Percentiles rank a stretch among this genome's conserved stretches.
Evolutionary conservation across 768 basidiomycete species (phyloP).

Genomic region (Mycena polygramma): DNA sequence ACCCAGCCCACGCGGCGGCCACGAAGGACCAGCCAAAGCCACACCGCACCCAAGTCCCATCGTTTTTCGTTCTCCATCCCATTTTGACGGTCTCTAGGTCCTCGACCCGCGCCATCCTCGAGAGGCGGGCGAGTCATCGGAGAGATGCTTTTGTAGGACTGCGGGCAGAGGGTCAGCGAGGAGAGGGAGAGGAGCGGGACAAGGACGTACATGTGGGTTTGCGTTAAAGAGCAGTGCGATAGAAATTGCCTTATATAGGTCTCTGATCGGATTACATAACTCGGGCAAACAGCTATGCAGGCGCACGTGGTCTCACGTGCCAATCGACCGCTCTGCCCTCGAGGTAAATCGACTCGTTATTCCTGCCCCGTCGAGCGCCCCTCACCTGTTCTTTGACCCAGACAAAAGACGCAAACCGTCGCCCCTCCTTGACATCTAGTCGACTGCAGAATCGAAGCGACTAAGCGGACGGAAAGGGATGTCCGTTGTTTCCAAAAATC

Average conservation of each 20-base stretch:
- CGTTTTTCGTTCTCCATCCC: slow-evolving; percentile 76
- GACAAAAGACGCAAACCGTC: slow-evolving; percentile 26
- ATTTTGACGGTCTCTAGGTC: slow-evolving; percentile 90
- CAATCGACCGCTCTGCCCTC: too few relatives aligned
- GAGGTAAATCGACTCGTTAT: too few relatives aligned
- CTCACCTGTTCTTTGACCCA: background rate
- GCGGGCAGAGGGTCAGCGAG: slow-evolving; percentile 36
- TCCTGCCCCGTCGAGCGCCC: too few relatives aligned
- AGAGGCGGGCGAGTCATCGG: slow-evolving; percentile 81
- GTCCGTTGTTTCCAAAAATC: slow-evolving; percentile 93
- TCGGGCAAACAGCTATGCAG: background rate
- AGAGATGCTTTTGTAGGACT: slow-evolving; percentile 93
- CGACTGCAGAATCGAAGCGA: slow-evolving; percentile 39
- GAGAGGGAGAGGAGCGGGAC: background rate
- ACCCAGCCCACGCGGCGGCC: slow-evolving; percentile 73
- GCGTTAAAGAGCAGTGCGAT: slow-evolving; percentile 56
- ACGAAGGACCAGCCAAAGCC: slow-evolving; percentile 70
- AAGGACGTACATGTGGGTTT: slow-evolving; percentile 70
- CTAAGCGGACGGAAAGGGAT: slow-evolving; percentile 64
- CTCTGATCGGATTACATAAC: background rate
- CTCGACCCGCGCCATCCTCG: slow-evolving; percentile 80
- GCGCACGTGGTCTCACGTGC: background rate
- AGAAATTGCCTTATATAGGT: slow-evolving; percentile 39
- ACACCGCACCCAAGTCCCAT: slow-evolving; percentile 94
- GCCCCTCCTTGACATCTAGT: slow-evolving; percentile 12